Evolutionary conservation across 495 filamentous ascomycete genomes (phyloP).

Genomic region (Filosporella fistucella): DNA sequence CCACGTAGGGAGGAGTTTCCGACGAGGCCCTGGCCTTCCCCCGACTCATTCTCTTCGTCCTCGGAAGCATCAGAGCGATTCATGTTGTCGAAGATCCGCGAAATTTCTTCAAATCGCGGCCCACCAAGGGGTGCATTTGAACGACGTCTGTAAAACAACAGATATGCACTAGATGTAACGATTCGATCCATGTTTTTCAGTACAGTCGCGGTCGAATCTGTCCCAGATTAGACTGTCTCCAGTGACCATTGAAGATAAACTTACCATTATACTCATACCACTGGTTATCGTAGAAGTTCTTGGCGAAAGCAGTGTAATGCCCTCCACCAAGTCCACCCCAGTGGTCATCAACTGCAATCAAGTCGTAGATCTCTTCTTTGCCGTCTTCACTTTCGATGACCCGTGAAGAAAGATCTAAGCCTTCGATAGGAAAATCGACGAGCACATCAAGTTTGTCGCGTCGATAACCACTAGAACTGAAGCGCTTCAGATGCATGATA

Average conservation of each 20-base stretch:
- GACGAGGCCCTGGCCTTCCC: conserved; percentile 83
- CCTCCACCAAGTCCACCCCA: conserved; percentile 88
- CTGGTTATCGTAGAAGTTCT: conserved; percentile 77
- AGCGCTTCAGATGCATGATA: conserved; percentile 91
- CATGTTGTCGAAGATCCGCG: conserved; percentile 50
- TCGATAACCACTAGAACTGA: conserved; percentile 69
- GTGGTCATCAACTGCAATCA: conserved; percentile 94
- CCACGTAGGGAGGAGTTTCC: conserved; percentile 76
- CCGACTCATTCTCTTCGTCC: conserved; percentile 46
- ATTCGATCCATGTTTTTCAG: conserved; percentile 47
- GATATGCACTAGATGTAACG: conserved; percentile 72
- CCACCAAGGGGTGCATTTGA: conserved; percentile 73
- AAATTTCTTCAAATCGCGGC: conserved; percentile 61
- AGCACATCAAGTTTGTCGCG: conserved; percentile 85
- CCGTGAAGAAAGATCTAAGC: conserved; percentile 72
- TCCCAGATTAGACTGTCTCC: conserved; percentile 19
- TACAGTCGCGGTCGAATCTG: conserved; percentile 67
- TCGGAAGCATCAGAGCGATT: conserved; percentile 35
- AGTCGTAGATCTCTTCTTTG: conserved; percentile 80
- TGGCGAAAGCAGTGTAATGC: conserved; percentile 91
- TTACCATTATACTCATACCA: conserved; percentile 98
- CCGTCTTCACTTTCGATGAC: conserved; percentile 74
- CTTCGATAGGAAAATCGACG: conserved; percentile 90
- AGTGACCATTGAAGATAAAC: conserved; percentile 23
- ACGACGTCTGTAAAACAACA: conserved; percentile 92